phyloP scores from a whole-genome alignment of 768 basidiomycete species.

The Termitomyces sp. region DNA sequence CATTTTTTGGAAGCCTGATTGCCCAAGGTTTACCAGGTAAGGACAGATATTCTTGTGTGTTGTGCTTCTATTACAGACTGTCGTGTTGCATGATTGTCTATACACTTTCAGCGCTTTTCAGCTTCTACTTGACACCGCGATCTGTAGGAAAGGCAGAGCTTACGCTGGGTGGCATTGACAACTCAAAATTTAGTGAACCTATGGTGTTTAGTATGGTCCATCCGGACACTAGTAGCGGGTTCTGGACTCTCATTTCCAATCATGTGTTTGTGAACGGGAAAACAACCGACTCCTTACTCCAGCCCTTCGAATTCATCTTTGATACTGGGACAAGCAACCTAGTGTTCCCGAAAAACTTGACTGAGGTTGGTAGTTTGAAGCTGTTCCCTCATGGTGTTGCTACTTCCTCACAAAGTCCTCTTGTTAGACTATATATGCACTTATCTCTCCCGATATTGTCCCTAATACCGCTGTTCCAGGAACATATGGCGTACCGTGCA shows the following conservation, averaged over 20 bases:
- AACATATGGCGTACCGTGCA: slow-evolving; percentile 54
- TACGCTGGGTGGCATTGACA: slow-evolving; percentile 50
- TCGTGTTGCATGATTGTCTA: not conserved
- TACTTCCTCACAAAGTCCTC: slow-evolving; percentile 1
- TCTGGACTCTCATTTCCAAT: slow-evolving; percentile 44
- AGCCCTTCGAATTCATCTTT: slow-evolving; percentile 42
- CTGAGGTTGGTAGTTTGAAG: slow-evolving; percentile 30
- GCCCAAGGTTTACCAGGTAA: slow-evolving; percentile 46
- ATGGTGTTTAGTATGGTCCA: slow-evolving; percentile 6
- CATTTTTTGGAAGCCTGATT: slow-evolving; percentile 44
- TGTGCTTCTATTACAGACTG: not conserved
- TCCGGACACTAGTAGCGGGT: slow-evolving; percentile 3
- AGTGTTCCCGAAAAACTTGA: slow-evolving; percentile 42
- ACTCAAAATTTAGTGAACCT: slow-evolving; percentile 43
- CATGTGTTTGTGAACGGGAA: slow-evolving; percentile 49
- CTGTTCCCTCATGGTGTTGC: slow-evolving; percentile 3
- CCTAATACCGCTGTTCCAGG: slow-evolving; percentile 47
- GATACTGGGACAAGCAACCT: slow-evolving; percentile 57
- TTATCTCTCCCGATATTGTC: slow-evolving; percentile 52
- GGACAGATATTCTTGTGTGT: not conserved
- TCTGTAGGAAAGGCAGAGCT: slow-evolving; percentile 48
- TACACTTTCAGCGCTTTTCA: slow-evolving; percentile 38
- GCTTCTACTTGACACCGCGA: slow-evolving; percentile 46
- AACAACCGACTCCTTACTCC: slow-evolving; percentile 36
- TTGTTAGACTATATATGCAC: slow-evolving; percentile 47